A percentile compares a stretch with the other conserved stretches of the same genome.
Evolutionary conservation across 495 filamentous ascomycete genomes (phyloP).

Genomic region (Aspergillus saccharolyticus): DNA sequence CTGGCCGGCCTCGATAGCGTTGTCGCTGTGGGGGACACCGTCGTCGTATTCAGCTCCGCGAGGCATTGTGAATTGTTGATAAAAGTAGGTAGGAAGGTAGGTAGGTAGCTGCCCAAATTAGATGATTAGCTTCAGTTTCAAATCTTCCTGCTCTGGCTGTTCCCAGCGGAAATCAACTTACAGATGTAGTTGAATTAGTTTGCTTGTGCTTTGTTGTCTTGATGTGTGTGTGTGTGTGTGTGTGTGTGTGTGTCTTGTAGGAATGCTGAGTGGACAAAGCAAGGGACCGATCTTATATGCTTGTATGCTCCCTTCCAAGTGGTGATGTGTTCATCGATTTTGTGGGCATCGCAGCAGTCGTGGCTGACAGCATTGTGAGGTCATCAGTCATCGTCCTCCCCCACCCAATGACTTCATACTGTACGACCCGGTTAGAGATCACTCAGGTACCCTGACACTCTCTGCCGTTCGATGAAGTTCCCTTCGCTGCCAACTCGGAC

Average conservation of each 20-base stretch:
- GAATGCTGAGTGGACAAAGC: not conserved
- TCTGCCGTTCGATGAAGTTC: not conserved
- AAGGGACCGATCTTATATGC: not conserved
- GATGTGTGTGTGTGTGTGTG: not conserved
- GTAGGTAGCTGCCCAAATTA: no score
- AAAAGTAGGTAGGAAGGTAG: no score
- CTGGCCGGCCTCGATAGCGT: slow-evolving; percentile 42
- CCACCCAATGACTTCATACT: slow-evolving; percentile 37
- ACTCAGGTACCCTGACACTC: not conserved
- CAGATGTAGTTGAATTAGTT: no score
- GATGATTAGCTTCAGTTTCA: no score
- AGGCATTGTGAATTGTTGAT: slow-evolving; percentile 37
- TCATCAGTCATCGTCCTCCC: no score
- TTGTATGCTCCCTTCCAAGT: not conserved
- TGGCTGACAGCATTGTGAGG: slow-evolving; percentile 37
- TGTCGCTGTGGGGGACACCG: slow-evolving; percentile 44
- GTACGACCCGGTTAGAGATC: not conserved
- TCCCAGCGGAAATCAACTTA: no score
- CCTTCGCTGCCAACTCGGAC: not conserved
- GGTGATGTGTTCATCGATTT: slow-evolving; percentile 6
- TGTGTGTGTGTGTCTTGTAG: not conserved
- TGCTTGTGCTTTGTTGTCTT: not conserved
- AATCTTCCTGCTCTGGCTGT: no score
- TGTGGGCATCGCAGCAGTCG: not conserved
- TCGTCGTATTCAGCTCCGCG: slow-evolving; percentile 50